These are phyloP conservation scores for Stereum hirsutum DNA, from an alignment of 1,284 basidiomycete genomes.

Conservation along the genomic window DNA sequence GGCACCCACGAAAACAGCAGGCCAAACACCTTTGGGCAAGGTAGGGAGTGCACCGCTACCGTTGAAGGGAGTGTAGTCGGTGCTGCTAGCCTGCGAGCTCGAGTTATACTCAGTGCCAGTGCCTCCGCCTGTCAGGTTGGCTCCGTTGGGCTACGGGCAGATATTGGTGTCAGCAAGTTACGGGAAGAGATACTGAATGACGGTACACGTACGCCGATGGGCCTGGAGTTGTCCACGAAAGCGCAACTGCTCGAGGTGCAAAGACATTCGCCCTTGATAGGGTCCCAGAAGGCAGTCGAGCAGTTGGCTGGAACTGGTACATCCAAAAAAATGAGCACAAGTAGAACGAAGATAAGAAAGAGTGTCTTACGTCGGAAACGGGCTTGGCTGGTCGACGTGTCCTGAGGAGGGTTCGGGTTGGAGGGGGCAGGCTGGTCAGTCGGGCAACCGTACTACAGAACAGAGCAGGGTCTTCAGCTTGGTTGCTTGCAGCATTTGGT, in stretches of 20 bases:
- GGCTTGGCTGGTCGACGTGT: slow-evolving; percentile 29
- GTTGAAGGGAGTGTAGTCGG: slow-evolving; percentile 42
- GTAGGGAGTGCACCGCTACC: slow-evolving; percentile 18
- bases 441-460: slow-evolving; percentile 65
- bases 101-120: slow-evolving; percentile 24
- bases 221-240: slow-evolving; percentile 54
- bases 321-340: background rate
- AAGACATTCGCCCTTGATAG: slow-evolving; percentile 53
- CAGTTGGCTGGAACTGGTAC: slow-evolving; percentile 59
- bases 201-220: slow-evolving; percentile 51
- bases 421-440: slow-evolving; percentile 37
- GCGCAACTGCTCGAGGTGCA: slow-evolving; percentile 47
- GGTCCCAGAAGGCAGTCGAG: slow-evolving; percentile 75
- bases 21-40: slow-evolving; percentile 22
- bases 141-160: slow-evolving; percentile 50
- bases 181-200: slow-evolving; percentile 3
- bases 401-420: slow-evolving; percentile 61
- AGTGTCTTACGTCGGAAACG: slow-evolving; percentile 44
- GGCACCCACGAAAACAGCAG: slow-evolving; percentile 21
- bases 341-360: background rate
- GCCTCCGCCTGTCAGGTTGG: slow-evolving; percentile 57
- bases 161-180: slow-evolving; percentile 4
- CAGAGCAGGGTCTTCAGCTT: slow-evolving; percentile 1
- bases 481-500: background rate
- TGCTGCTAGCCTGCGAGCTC: slow-evolving; percentile 13